Base-by-base conservation (phyloP, 352 stramenopile species). In the Phytophthora kernoviae region DNA sequence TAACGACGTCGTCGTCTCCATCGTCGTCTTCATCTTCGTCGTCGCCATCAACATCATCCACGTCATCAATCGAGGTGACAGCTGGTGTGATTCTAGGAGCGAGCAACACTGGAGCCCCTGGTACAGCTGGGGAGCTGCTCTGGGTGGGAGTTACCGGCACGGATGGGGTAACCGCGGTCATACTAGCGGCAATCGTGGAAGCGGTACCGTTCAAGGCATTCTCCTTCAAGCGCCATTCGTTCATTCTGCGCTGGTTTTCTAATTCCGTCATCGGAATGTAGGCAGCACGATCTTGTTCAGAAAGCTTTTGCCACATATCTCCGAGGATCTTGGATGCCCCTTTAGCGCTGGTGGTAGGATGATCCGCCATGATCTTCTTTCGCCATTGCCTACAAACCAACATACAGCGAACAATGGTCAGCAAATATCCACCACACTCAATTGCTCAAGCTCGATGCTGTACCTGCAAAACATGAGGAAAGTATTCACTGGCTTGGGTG, bases 231-330 rank as follows among this genome's bases (percentile, higher is more conserved):
- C 73, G 77, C 84, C 84, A 93, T 49, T 93, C 84, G 51, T 87
- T 78, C 58, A 91, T 72, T 18, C 84, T 78, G 22, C 83, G 76
- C 54, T 85, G 66, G 46, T 93, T 93, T 54, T 93, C 84, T 30
- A 82, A 70, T 45, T 93, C 84, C 0, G 84, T 88, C 60, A 93
- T 79, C 4, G 84, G 84, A 43, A 91, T 87, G 41, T 86, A 88
- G 42, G 76, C 86, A 12, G 84, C 84, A 17, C 81, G 81, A 54
- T 93, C 68, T 42, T 91, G 74, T 50, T 93, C 84, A 9, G 76
- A 87, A 9, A 93, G 64, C 45, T 93, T 93, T 49, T 93, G 79
- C 84, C 84, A 93, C 80, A 91, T 93, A 53, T 91, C 84, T 22
- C 84, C 84, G 15, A 93, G 63, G 49, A 93, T 85, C 56, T 89